Percentiles rank a stretch among this genome's conserved stretches.
phyloP scores from a whole-genome alignment of 1,284 basidiomycete genomes.

The Cutaneotrichosporon cyanovorans region DNA sequence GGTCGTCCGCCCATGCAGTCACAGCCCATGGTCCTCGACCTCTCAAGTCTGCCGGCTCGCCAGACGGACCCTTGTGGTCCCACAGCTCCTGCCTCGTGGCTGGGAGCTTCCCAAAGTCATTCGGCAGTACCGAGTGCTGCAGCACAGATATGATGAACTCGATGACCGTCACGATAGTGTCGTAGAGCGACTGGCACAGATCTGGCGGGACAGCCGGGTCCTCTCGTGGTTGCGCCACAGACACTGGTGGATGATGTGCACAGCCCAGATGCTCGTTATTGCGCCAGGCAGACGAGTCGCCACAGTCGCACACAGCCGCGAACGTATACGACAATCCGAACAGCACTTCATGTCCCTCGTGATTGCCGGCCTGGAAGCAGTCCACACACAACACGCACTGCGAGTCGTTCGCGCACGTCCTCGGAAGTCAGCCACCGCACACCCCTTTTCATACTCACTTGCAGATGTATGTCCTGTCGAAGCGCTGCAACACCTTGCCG shows the following conservation, averaged over 20 bases:
- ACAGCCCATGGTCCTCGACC: constrained; percentile 70
- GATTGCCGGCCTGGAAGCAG: constrained; percentile 78
- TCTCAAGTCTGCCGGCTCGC: constrained; percentile 25
- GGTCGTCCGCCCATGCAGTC: constrained; percentile 95
- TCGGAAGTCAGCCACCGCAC: constrained; percentile 34
- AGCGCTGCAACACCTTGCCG: constrained; percentile 36
- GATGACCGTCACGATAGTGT: constrained; percentile 66
- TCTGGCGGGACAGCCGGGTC: constrained; percentile 48
- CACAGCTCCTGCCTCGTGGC: constrained; percentile 55
- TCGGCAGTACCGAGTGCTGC: constrained; percentile 75
- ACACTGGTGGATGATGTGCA: constrained; percentile 56
- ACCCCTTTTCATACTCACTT: constrained; percentile 55
- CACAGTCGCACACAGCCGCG: constrained; percentile 87
- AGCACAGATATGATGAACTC: constrained; percentile 81
- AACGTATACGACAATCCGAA: constrained; percentile 86
- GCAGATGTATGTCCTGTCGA: constrained; percentile 78
- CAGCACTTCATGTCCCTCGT: constrained; percentile 76
- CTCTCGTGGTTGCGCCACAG: constrained; percentile 9
- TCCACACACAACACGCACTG: constrained; percentile 78
- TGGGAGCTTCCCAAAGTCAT: constrained; percentile 52
- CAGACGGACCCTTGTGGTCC: constrained; percentile 18
- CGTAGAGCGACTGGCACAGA: constrained; percentile 62
- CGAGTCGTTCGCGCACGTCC: constrained; percentile 81
- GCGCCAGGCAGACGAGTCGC: constrained; percentile 79
- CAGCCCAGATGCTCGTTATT: constrained; percentile 54